Evolutionary conservation across 2,329 filamentous ascomycete genomes (phyloP).

Genomic region (Cladosporium sp.): DNA sequence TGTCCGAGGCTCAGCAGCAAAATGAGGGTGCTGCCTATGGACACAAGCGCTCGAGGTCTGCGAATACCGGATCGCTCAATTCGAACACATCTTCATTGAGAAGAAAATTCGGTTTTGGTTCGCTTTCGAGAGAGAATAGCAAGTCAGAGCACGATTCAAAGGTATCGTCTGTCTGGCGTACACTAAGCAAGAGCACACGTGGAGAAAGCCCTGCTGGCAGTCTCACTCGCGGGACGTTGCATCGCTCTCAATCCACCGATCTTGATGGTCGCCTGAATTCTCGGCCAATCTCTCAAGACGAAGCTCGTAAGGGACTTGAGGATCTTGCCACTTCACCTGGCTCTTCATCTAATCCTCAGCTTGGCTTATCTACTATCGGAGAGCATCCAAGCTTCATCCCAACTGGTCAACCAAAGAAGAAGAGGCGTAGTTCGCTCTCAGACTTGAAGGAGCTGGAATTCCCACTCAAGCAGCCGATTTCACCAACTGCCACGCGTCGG

Average conservation of each 20-base stretch:
- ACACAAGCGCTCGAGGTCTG: constrained; percentile 51
- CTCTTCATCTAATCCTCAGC: constrained; percentile 21
- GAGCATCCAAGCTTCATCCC: constrained; percentile 41
- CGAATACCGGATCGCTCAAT: constrained; percentile 66
- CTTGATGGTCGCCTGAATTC: constrained; percentile 49
- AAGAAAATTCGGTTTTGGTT: constrained; percentile 74
- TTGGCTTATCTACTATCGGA: constrained; percentile 47
- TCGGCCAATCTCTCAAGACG: constrained; percentile 53
- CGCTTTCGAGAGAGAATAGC: constrained; percentile 70
- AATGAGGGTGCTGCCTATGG: constrained; percentile 20
- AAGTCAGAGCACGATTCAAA: constrained; percentile 65
- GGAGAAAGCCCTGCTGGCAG: constrained; percentile 57
- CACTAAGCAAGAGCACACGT: constrained; percentile 74
- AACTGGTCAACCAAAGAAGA: constrained; percentile 57
- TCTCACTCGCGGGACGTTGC: constrained; percentile 61
- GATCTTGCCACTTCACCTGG: constrained; percentile 23
- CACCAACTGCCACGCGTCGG: constrained; percentile 22
- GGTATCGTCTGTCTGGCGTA: constrained; percentile 75
- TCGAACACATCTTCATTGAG: constrained; percentile 84
- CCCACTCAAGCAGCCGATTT: constrained; percentile 20
- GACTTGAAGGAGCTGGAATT: constrained; percentile 69
- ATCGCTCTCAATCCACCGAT: constrained; percentile 75
- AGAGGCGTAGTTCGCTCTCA: constrained; percentile 85
- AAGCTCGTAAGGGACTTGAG: constrained; percentile 41
- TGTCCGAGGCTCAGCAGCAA: constrained; percentile 23